Base-by-base conservation (phyloP, 164 flowering plant genomes). In the Amborella trichopoda region DNA sequence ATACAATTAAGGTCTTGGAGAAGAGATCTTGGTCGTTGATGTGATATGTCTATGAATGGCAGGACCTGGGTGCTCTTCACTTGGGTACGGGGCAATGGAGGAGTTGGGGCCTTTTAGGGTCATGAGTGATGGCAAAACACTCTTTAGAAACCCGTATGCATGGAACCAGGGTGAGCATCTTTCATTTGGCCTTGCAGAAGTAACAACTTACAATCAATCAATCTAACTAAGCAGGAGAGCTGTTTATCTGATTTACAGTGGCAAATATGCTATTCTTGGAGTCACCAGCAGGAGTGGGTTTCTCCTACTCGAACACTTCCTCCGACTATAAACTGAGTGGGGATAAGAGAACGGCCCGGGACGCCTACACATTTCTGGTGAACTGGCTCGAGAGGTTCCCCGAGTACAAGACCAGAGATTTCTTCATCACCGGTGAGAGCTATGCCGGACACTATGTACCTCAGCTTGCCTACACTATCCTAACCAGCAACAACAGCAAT, bases 1-100 rank as follows among this genome's bases (percentile, higher is more conserved):
- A n/a, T n/a, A n/a, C n/a, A n/a, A n/a, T n/a, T n/a, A n/a, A n/a
- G n/a, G n/a, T n/a, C n/a, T n/a, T n/a, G n/a, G n/a, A n/a, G n/a
- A n/a, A n/a, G n/a, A n/a, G n/a, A n/a, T n/a, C n/a, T n/a, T n/a
- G n/a, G n/a, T n/a, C n/a, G n/a, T n/a, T n/a, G n/a, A n/a, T n/a
- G n/a, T n/a, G n/a, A n/a, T n/a, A n/a, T n/a, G n/a, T n/a, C n/a
- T n/a, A n/a, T n/a, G n/a, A n/a, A n/a, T n/a, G n/a, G 30, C 59
- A 71, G 76, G 72, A 14, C 76, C 76, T 9, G 72, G 72, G 1
- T 71, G 72, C 26, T 71, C 76, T 24, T 71, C 76, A 1, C 17
- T 71, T 11, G 73, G 68, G 32, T 9, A 47, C 51, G 76, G 76
- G 24, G 73, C 76, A 5, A 65, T 65, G 70, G 18, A 17, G 48